Evolutionary conservation across 352 stramenopile genomes (phyloP), one percentile per base, ranked within the genome.

Genomic region (Sclerospora graminicola): DNA sequence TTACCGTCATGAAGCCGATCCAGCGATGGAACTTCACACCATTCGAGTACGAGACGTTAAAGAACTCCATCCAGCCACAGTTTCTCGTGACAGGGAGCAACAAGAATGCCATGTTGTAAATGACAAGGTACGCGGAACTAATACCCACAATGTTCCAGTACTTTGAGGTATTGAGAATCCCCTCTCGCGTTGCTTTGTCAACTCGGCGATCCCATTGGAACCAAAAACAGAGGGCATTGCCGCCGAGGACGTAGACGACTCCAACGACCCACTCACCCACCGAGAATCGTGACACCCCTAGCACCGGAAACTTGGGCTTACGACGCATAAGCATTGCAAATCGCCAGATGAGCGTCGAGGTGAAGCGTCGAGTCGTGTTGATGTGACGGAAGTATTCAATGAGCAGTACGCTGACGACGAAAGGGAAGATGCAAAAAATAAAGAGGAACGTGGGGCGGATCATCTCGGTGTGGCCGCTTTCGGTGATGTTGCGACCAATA

Each of bases 61-160:
- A 69, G 41, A 77, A 81, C 40, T 84, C 71, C 67, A 81, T 81
- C 71, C 71, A 84, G 7, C 62, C 68, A 3, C 53, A 70, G 35
- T 77, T 80, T 31, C 69, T 60, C 16, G 71, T 84, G 8, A 78
- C 63, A 1, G 69, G 69, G 11, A 84, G 43, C 30, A 76, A 51
- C 10, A 88, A 50, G 44, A 88, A 79, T 16, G 72, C 63, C 68
- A 88, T 81, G 52, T 84, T 85, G 60, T 73, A 88, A 35, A 85
- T 66, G 54, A 60, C 71, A 23, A 64, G 50, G 54, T 82, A 84
- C 7, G 60, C 63, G 0, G 60, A 45, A 20, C 62, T 66, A 51
- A 81, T 65, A 35, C 66, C 63, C 31, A 80, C 63, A 42, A 78
- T 71, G 40, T 66, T 69, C 47, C 48, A 70, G 54, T 81, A 78